Evolutionary conservation across 495 filamentous ascomycete genomes (phyloP).

Genomic region (Podospora conica): DNA sequence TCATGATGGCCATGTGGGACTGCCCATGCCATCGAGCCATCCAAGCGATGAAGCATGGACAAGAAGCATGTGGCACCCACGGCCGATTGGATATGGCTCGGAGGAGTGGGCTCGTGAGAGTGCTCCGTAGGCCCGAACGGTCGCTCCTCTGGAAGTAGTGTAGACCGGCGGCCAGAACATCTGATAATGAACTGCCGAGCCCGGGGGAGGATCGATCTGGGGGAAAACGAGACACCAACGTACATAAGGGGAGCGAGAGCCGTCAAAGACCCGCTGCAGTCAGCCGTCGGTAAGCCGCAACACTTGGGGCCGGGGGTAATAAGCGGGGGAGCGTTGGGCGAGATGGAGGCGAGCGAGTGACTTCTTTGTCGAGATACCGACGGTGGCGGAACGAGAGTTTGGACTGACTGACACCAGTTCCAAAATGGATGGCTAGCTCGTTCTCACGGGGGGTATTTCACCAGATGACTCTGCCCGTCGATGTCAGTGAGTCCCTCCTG

Average conservation of each 20-base stretch:
- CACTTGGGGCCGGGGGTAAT: not conserved
- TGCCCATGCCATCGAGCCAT: conserved; percentile 8
- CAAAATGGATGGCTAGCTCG: not conserved
- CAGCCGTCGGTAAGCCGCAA: not conserved
- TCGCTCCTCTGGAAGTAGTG: conserved; percentile 29
- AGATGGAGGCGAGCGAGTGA: not conserved
- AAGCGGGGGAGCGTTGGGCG: not conserved
- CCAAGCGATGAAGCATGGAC: not conserved
- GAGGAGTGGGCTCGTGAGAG: conserved; percentile 26
- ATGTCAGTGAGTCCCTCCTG: not conserved
- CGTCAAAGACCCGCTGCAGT: conserved; percentile 6
- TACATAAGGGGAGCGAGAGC: conserved; percentile 8
- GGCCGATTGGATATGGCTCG: conserved; percentile 33
- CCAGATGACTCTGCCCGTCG: not conserved
- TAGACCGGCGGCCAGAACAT: conserved; percentile 5
- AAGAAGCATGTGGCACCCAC: conserved; percentile 18
- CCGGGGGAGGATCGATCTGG: conserved; percentile 1
- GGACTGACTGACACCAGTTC: not conserved
- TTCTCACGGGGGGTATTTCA: not conserved
- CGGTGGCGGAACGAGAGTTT: not conserved
- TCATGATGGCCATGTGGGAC: conserved; percentile 3
- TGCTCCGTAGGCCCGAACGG: conserved; percentile 42
- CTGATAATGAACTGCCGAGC: conserved; percentile 34
- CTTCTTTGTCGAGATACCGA: not conserved
- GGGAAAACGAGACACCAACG: conserved; percentile 17